Evolutionary conservation across 1,284 basidiomycete genomes (phyloP).

Genomic region (Naganishia liquefaciens): DNA sequence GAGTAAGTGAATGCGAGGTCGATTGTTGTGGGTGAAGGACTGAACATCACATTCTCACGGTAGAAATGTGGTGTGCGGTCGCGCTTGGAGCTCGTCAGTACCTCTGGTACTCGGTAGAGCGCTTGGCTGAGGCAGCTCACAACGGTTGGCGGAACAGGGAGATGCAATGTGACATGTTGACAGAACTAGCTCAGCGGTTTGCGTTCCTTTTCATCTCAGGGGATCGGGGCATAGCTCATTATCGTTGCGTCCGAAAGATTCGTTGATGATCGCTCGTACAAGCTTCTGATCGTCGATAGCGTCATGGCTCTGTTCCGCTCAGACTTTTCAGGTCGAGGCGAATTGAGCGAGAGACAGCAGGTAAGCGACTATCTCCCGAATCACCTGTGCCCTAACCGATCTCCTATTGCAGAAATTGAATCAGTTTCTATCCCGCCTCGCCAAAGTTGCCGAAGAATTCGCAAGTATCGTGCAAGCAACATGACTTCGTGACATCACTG

Average conservation of each 20-base stretch:
- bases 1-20: conserved; percentile 69
- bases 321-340: conserved; percentile 87
- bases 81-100: conserved; percentile 34
- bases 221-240: neutral
- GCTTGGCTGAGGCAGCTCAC: neutral
- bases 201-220: conserved; percentile 7
- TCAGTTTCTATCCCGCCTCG: conserved; percentile 84
- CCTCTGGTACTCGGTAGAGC: neutral
- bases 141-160: conserved; percentile 34
- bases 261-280: conserved; percentile 53
- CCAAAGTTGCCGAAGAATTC: conserved; percentile 84
- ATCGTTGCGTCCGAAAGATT: conserved; percentile 39
- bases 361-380: conserved; percentile 31
- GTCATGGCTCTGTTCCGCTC: conserved; percentile 95
- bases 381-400: neutral
- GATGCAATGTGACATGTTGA: conserved; percentile 51
- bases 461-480: conserved; percentile 52
- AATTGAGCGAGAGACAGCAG: conserved; percentile 87
- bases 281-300: conserved; percentile 65
- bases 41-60: conserved; percentile 41
- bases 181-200: conserved; percentile 51
- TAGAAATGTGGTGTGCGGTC: conserved; percentile 39
- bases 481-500: neutral
- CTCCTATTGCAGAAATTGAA: conserved; percentile 53
- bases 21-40: neutral